Percentiles rank a stretch among this genome's conserved stretches.
Conservation (phyloP, 495 filamentous ascomycete genomes). For the Stereocaulon alpinum region DNA sequence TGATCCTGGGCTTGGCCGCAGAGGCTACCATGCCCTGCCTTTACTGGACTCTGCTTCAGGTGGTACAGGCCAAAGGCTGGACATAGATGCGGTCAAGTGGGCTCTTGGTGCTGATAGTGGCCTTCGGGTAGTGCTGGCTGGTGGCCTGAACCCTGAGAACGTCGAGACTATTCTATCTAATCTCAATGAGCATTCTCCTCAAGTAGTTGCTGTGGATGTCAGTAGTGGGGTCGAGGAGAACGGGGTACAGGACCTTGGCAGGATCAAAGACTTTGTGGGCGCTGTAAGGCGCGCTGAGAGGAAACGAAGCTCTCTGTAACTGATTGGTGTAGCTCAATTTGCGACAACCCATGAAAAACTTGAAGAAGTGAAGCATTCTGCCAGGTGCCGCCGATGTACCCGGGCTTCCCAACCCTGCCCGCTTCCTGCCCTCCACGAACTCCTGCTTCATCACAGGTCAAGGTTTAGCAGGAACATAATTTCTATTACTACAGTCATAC, state of each 20-base stretch:
- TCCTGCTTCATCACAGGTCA: too few relatives aligned
- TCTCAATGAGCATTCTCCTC: constrained; percentile 42
- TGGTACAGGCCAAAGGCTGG: constrained; percentile 66
- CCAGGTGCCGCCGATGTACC: too few relatives aligned
- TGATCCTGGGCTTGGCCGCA: constrained; percentile 55
- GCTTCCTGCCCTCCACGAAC: too few relatives aligned
- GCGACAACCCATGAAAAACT: too few relatives aligned
- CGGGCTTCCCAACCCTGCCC: too few relatives aligned
- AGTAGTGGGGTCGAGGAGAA: constrained; percentile 86
- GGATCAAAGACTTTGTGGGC: constrained; percentile 71
- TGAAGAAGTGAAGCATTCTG: too few relatives aligned
- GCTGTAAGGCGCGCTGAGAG: constrained; percentile 46
- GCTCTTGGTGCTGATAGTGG: constrained; percentile 51
- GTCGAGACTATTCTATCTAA: constrained; percentile 51
- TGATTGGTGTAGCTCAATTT: not conserved
- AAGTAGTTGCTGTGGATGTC: constrained; percentile 78
- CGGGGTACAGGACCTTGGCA: constrained; percentile 69
- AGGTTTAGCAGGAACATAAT: too few relatives aligned
- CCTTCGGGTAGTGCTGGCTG: constrained; percentile 66
- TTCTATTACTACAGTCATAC: too few relatives aligned
- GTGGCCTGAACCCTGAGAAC: constrained; percentile 69
- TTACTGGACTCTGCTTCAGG: constrained; percentile 80
- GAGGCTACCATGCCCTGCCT: constrained; percentile 74
- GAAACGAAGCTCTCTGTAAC: constrained; percentile 6
- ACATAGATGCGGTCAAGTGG: constrained; percentile 51